Evolutionary conservation across 2,329 filamentous ascomycete genomes (phyloP), one percentile per base, ranked within the genome.

Genomic region (Pseudocercospora musae): DNA sequence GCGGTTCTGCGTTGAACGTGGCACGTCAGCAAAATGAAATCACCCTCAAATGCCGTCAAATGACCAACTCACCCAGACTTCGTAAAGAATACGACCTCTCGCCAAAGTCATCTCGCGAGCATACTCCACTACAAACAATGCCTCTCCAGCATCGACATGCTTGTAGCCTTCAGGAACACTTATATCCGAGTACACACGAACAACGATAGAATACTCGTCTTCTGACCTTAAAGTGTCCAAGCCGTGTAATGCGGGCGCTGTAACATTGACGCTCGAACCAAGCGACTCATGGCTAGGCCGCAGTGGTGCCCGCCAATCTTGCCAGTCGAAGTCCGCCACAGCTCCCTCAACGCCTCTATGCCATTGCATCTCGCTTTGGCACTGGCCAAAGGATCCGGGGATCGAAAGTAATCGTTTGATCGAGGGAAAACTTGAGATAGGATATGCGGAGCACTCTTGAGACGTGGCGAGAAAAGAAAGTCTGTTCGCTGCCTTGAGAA

Each of bases 11-110:
- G 31, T 18, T 6, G 10, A 20, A 7, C 20, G 8, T n/a, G 33
- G 48, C 23, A 50, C 18, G 10, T 55, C 9, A 25, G 48, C n/a
- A n/a, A 27, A 25, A 27, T 20, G 44, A 48, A n/a, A 1, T 3
- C 3, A 52, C 20, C 1, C 48, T 13, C 11, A 29, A 37, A 13
- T 20, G 27, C 4, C 7, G n/a, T 20, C 29, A 9, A 18, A 29
- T n/a, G 18, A 1, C 27, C 29, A 49, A 48, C 58, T 44, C 23
- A 60, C 62, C 33, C 54, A 53, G 29, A 67, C 58, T 62, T 65
- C 62, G 58, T 67, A 67, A 3, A 65, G 55, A 8, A 67, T 59
- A 18, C 60, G 60, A 1, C 62, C 62, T 62, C 60, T 55, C 2
- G 64, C 62, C 8, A 61, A 37, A 20, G 62, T 64, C 62, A 65